These are phyloP conservation scores for Rheum nobile DNA, from an alignment of 148 eudicot species.

Conservation along the genomic window DNA sequence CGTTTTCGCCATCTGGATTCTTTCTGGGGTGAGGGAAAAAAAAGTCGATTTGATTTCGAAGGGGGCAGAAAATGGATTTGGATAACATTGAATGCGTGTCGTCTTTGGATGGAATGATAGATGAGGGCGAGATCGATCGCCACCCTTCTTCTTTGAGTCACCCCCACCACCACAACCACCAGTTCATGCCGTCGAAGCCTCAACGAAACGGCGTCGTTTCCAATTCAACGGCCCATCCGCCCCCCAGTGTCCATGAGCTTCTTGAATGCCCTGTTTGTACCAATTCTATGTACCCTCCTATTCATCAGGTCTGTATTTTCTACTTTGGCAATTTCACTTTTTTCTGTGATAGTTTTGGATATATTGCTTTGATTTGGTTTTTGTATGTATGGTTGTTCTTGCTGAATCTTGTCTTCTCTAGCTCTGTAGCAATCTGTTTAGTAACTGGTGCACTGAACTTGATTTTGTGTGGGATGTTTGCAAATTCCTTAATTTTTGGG, in stretches of 20 bases:
- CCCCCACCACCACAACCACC: constrained; percentile 22
- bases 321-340: background rate
- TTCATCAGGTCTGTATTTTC: constrained; percentile 63
- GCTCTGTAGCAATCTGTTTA: background rate
- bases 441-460: background rate
- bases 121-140: constrained; percentile 47
- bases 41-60: background rate
- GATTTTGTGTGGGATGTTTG: background rate
- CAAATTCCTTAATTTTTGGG: background rate
- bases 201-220: constrained; percentile 18
- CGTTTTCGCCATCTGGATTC: background rate
- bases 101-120: constrained; percentile 37
- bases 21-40: background rate
- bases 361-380: background rate
- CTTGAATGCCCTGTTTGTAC: constrained; percentile 97
- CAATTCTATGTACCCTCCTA: constrained; percentile 96
- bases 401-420: background rate
- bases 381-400: background rate
- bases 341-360: background rate
- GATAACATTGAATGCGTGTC: constrained; percentile 70
- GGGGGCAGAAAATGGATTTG: constrained; percentile 41
- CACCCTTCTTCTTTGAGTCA: constrained; percentile 8
- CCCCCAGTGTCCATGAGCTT: constrained; percentile 83
- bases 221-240: constrained; percentile 26
- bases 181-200: constrained; percentile 43